Conservation (phyloP, 1,284 basidiomycete species). For the Microbotryum silenes-acaulis region DNA sequence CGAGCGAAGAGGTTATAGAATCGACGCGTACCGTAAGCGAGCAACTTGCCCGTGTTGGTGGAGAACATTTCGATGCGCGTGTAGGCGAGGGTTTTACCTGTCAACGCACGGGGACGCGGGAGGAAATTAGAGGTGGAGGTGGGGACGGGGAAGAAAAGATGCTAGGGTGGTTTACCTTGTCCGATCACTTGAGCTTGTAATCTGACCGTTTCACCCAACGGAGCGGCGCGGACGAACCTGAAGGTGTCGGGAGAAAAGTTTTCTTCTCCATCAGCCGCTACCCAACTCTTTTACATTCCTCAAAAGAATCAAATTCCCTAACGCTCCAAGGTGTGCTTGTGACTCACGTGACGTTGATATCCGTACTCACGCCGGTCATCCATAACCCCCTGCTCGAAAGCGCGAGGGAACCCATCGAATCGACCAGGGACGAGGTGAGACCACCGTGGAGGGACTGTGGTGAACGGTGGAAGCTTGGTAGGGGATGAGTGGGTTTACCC, state of each 20-base stretch:
- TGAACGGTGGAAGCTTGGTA: too few species aligned
- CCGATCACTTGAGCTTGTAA: conserved; percentile 25
- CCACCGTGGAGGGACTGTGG: conserved; percentile 68
- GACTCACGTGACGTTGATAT: conserved; percentile 75
- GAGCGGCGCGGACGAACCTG: conserved; percentile 34
- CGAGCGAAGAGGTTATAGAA: too few species aligned
- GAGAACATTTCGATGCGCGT: conserved; percentile 71
- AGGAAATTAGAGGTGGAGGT: not conserved
- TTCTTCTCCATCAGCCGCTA: not conserved
- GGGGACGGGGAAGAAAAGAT: too few species aligned
- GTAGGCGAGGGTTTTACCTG: conserved; percentile 75
- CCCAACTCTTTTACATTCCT: conserved; percentile 12
- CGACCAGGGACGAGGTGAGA: conserved; percentile 71
- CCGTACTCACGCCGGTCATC: conserved; percentile 79
- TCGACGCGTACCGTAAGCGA: conserved; percentile 57
- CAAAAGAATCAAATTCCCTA: conserved; percentile 29
- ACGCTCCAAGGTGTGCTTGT: not conserved
- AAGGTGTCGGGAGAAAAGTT: conserved; percentile 47
- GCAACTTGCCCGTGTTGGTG: conserved; percentile 54
- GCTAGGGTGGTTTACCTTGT: conserved; percentile 4
- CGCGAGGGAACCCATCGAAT: conserved; percentile 74
- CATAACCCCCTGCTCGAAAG: conserved; percentile 70
- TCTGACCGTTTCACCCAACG: conserved; percentile 18
- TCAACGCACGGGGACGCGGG: too few species aligned
- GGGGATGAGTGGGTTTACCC: too few species aligned